phyloP scores from a whole-genome alignment of 2,329 filamentous ascomycete genomes.

The Trichoderma sp. region DNA sequence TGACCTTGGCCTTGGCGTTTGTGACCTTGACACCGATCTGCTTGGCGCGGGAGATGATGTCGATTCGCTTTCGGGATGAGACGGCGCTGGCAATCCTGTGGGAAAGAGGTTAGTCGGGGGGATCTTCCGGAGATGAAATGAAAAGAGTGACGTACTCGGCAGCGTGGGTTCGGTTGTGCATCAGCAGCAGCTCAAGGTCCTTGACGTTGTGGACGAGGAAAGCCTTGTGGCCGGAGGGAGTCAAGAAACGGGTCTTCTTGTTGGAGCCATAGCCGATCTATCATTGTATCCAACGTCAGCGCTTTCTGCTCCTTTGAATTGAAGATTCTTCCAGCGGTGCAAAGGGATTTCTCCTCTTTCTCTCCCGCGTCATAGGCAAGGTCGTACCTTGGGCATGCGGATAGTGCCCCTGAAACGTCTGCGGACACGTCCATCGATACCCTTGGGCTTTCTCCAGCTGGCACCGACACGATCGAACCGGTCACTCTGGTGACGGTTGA shows the following conservation, averaged over 20 bases:
- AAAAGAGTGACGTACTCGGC: conserved; percentile 82
- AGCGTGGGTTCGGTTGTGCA: conserved; percentile 99
- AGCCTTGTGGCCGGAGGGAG: conserved; percentile 98
- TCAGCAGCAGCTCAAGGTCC: conserved; percentile 95
- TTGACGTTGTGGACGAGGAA: conserved; percentile 97
- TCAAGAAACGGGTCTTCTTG: conserved; percentile 99
- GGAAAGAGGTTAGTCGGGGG: conserved; percentile 23
- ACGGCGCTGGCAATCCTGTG: conserved; percentile 93
- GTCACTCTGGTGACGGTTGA: conserved; percentile 97
- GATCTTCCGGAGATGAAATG: too few relatives aligned
- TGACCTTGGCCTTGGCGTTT: conserved; percentile 98
- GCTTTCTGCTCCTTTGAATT: neutral
- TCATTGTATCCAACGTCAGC: conserved; percentile 1
- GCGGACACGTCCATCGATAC: conserved; percentile 98
- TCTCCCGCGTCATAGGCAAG: neutral
- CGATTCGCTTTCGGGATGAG: conserved; percentile 97
- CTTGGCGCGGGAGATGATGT: conserved; percentile 97
- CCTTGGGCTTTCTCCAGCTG: conserved; percentile 99
- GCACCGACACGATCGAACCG: conserved; percentile 88
- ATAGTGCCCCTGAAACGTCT: conserved; percentile 95
- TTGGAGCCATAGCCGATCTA: conserved; percentile 99
- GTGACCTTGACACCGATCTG: conserved; percentile 99
- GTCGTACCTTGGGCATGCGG: conserved; percentile 95
- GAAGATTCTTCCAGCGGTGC: neutral
- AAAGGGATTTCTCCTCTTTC: neutral